Evolutionary conservation across 2,329 filamentous ascomycete genomes (phyloP).

Genomic region (Xylariaceae sp.): DNA sequence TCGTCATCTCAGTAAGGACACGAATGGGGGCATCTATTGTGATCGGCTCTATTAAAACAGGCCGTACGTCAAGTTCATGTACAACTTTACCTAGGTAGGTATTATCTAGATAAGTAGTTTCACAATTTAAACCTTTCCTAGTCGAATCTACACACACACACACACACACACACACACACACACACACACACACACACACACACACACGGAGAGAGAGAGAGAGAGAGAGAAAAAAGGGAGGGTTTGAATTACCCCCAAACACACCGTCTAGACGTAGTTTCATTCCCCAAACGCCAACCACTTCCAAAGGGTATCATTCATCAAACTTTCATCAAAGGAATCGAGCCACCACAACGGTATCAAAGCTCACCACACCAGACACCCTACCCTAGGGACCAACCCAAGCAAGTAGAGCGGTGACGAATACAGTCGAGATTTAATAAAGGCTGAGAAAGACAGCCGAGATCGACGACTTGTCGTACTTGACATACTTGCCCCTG

Average conservation of each 20-base stretch:
- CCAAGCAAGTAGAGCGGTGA: not conserved
- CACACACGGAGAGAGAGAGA: no score
- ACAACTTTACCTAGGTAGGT: no score
- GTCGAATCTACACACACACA: not conserved
- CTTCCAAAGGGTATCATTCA: constrained; percentile 10
- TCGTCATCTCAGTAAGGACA: no score
- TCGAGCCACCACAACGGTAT: not conserved
- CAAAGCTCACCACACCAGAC: not conserved
- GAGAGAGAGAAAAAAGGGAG: not conserved
- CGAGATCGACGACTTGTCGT: constrained; percentile 79
- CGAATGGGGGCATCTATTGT: no score
- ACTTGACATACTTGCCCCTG: constrained; percentile 96
- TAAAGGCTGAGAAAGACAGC: constrained; percentile 54
- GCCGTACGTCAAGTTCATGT: no score
- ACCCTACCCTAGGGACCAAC: not conserved
- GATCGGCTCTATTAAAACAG: no score
- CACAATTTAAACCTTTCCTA: not conserved
- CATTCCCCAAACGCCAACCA: constrained; percentile 3
- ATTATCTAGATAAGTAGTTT: not conserved
- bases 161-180: no score
- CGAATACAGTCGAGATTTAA: constrained; percentile 22
- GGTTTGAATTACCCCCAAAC: not conserved
- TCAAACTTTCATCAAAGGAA: not conserved
- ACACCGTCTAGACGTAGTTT: not conserved
- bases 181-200: not conserved